Evolutionary conservation across 768 basidiomycete species (phyloP), one percentile per base, ranked within the genome.

Genomic region (Austroboletus eburneus): DNA sequence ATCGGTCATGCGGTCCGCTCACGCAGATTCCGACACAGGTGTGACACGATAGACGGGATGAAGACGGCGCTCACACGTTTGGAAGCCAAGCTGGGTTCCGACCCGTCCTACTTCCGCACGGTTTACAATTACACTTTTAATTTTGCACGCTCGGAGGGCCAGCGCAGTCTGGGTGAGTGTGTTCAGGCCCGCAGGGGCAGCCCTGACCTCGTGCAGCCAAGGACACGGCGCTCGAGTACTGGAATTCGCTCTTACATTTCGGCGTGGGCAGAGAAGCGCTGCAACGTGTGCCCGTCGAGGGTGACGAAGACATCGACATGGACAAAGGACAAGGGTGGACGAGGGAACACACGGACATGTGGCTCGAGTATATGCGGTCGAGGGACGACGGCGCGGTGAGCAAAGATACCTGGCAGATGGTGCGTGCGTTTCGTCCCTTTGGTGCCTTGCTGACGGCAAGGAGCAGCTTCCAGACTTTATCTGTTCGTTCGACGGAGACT

Each of bases 401-500:
- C 69, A 89, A 87, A 68, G 91, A 91, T 68, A 88, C 87, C 16
- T 92, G 90, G 91, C 66, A 74, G 42, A 91, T 92, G 89, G 90
- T 87, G 40, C 35, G 81, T 50, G 18, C 13, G 30, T 6, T 17
- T 9, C 3, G 27, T 68, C 39, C 30, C 23, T 43, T 42, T 29
- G 14, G 38, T 41, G 5, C n/a, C 16, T n/a, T 14, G 39, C 49
- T 56, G 44, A 57, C 36, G 18, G 16, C 32, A 42, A 24, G 45
- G 4, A 47, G 35, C 59, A 91, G 89, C 87, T 93, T 57, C 69
- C 83, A 39, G 87, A 87, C 55, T 92, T 91, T 55, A 70, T 90
- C 40, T 81, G 83, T 45, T 75, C 81, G 30, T 85, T 85, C 60
- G 86, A 93, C 66, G 71, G 78, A 24, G 74, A 73, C 43, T 91